Evolutionary conservation across 768 basidiomycete genomes (phyloP).

Genomic region (Phlebiopsis flavidoalba): DNA sequence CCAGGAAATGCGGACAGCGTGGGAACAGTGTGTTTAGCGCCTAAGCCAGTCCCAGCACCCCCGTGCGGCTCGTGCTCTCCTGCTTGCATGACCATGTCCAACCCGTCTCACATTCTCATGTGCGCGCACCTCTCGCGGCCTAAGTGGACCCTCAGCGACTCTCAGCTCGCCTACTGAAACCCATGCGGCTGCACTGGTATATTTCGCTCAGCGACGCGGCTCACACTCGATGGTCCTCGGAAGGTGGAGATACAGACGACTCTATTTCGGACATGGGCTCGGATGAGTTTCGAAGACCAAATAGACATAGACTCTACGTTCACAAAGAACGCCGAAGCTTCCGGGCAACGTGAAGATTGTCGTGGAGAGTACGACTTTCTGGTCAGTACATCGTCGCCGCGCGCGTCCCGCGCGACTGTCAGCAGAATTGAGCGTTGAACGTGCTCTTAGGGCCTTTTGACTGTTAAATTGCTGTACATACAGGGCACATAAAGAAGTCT

Average conservation of each 20-base stretch:
- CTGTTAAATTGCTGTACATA: neutral
- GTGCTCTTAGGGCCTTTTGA: neutral
- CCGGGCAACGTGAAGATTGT: conserved; percentile 90
- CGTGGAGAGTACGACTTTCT: conserved; percentile 86
- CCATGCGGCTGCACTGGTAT: conserved; percentile 83
- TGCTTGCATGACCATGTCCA: conserved; percentile 31
- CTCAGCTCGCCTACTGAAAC: conserved; percentile 85
- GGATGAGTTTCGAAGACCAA: conserved; percentile 56
- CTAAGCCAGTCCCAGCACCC: no score
- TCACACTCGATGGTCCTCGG: conserved; percentile 78
- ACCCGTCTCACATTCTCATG: conserved; percentile 88
- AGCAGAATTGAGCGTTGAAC: neutral
- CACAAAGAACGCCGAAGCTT: conserved; percentile 53
- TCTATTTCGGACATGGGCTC: conserved; percentile 64
- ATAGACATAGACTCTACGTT: conserved; percentile 85
- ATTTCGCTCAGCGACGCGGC: conserved; percentile 73
- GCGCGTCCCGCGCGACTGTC: neutral
- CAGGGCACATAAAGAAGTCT: conserved; percentile 89
- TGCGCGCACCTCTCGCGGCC: conserved; percentile 76
- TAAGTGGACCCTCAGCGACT: conserved; percentile 70
- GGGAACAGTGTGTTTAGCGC: no score
- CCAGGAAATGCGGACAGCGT: no score
- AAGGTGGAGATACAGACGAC: conserved; percentile 68
- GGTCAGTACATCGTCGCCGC: conserved; percentile 46
- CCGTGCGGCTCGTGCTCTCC: no score